Base-by-base conservation (phyloP, 2,329 filamentous ascomycete genomes). In the Fusarium dimerum region DNA sequence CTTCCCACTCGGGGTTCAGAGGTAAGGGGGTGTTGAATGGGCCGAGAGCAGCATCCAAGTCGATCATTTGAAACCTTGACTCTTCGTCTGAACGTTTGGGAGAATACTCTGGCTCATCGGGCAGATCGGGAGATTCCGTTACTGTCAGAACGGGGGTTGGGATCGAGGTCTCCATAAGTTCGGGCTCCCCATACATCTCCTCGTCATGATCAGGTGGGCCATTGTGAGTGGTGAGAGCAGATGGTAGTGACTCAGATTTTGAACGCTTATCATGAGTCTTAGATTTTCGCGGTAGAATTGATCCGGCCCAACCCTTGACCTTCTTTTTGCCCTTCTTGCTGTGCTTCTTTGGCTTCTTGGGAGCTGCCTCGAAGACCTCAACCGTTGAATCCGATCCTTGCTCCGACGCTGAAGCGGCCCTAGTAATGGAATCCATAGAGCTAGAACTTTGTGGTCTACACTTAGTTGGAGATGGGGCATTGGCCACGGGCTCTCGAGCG, bases 1-100 rank as follows among this genome's bases (percentile, higher is more conserved):
- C 83, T 55, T 88, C 85, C 80, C 86, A 88, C 54, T 86, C 84
- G 3, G 82, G 76, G 52, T 85, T 86, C 11, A 78, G 78, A 32
- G 76, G 77, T 2, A 85, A 76, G 26, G 89, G 89, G 0, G 92
- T 96, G 64, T 95, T 94, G 71, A 96, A 96, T 0, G 93, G 92
- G 2, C 92, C 92, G 2, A 97, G 80, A 26, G 93, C 94, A 16
- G 92, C 93, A 73, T 99, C 94, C 40, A 99, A 77, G 70, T 99
- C 94, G 57, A 99, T 95, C 70, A 97, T 88, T 8, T 89, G 87
- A 65, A 86, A 90, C 47, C 87, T 81, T 3, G 82, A 70, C 53
- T 95, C 90, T 43, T 86, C 83, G 9, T 84, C 78, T 4, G 58
- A 52, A 16, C 53, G 71, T 41, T 73, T 75, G 64, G 74, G 73